phyloP scores from a whole-genome alignment of 495 filamentous ascomycete species.

The Aspergillus cavernicola region DNA sequence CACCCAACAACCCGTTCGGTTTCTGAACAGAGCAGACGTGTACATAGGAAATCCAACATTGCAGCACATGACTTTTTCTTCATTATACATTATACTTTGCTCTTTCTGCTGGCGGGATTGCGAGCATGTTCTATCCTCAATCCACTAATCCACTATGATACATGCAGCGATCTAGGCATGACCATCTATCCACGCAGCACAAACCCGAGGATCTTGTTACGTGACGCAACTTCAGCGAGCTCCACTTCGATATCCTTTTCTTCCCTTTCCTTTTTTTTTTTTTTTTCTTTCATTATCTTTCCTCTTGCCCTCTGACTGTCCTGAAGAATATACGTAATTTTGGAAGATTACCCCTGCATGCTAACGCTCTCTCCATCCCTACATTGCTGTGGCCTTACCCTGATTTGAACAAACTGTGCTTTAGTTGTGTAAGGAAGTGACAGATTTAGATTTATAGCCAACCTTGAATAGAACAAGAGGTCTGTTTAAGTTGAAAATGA shows the following conservation, averaged over 20 bases:
- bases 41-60: conserved; percentile 22
- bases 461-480: too few species aligned
- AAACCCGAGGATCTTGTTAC: conserved; percentile 4
- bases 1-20: conserved; percentile 88
- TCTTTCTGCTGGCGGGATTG: conserved; percentile 17
- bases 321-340: conserved; percentile 8
- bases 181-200: conserved; percentile 10
- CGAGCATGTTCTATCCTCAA: conserved; percentile 12
- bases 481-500: too few species aligned
- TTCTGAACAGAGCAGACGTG: conserved; percentile 52
- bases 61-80: conserved; percentile 24
- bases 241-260: conserved; percentile 15
- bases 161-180: conserved; percentile 15
- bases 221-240: conserved; percentile 23
- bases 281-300: background rate
- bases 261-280: conserved; percentile 2
- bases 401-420: background rate
- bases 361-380: background rate
- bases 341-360: background rate
- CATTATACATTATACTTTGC: conserved; percentile 20
- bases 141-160: conserved; percentile 16
- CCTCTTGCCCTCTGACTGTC: background rate
- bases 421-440: too few species aligned
- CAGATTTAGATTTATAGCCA: too few species aligned
- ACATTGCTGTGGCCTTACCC: background rate